Conservation (phyloP, 257 asterid genomes). For the Gentiana dahurica region DNA sequence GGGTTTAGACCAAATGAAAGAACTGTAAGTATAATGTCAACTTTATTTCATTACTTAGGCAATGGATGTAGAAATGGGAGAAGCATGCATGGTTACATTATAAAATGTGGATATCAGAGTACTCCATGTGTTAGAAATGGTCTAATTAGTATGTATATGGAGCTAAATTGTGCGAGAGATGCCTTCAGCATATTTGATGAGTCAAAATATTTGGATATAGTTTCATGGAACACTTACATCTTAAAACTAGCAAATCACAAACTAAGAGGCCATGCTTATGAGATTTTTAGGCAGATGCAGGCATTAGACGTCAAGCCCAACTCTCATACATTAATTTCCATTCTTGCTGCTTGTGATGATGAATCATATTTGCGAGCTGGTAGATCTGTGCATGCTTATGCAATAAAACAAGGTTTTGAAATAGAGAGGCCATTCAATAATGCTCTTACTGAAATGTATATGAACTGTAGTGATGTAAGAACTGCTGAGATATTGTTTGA, state of each 20-base stretch:
- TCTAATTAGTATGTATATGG: slow-evolving; percentile 12
- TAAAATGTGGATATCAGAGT: slow-evolving; percentile 19
- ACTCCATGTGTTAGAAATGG: slow-evolving; percentile 9
- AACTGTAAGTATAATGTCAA: slow-evolving; percentile 6
- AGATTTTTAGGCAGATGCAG: slow-evolving; percentile 18
- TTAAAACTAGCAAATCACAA: slow-evolving; percentile 10
- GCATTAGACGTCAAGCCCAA: slow-evolving; percentile 9
- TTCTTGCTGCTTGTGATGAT: slow-evolving; percentile 21
- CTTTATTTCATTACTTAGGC: slow-evolving; percentile 5
- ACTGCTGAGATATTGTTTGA: slow-evolving; percentile 18
- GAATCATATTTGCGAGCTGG: slow-evolving; percentile 12
- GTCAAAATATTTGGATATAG: slow-evolving; percentile 8
- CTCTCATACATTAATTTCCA: slow-evolving; percentile 15
- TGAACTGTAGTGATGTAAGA: slow-evolving; percentile 20
- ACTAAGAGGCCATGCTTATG: slow-evolving; percentile 6
- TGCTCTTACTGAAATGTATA: slow-evolving; percentile 25
- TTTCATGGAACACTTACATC: slow-evolving; percentile 18
- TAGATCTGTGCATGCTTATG: slow-evolving; percentile 18
- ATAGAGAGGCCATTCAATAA: slow-evolving; percentile 15
- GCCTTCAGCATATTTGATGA: slow-evolving; percentile 12
- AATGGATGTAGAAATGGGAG: slow-evolving; percentile 15
- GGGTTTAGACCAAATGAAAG: slow-evolving; percentile 18
- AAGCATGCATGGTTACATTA: slow-evolving; percentile 20
- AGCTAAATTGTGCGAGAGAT: slow-evolving; percentile 13
- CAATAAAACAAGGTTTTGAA: slow-evolving; percentile 14